These are phyloP conservation scores for Poteriospumella lacustris DNA, from an alignment of 108 stramenopile species.

Conservation along the genomic window DNA sequence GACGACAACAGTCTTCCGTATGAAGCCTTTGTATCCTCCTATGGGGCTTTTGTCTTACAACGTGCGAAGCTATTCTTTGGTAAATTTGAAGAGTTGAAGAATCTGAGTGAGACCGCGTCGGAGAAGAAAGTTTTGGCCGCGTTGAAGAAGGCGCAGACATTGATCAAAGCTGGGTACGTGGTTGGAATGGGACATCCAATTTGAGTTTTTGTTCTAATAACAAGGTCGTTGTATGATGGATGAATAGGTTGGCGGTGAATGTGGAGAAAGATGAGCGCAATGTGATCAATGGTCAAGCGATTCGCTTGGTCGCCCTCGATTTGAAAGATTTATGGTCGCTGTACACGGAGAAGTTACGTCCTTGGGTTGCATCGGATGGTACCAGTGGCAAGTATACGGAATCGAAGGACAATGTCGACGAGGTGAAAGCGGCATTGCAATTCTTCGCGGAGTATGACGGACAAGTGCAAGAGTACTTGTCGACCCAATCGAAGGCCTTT, in stretches of 20 bases:
- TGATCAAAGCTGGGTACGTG: neutral
- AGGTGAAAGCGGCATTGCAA: neutral
- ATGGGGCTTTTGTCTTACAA: slow-evolving; percentile 49
- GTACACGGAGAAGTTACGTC: neutral
- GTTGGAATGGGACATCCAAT: too few species aligned
- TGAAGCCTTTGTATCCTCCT: slow-evolving; percentile 36
- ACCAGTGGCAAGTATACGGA: neutral
- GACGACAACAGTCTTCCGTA: slow-evolving; percentile 25
- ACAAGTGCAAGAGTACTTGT: neutral
- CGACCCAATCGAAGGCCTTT: neutral
- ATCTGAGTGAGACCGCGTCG: neutral
- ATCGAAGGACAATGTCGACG: neutral
- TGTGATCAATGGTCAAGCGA: slow-evolving; percentile 10
- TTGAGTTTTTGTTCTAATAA: too few species aligned
- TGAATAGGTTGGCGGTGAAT: neutral
- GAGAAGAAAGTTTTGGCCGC: slow-evolving; percentile 14
- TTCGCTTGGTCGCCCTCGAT: neutral
- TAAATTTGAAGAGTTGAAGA: slow-evolving; percentile 45
- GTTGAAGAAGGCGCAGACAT: slow-evolving; percentile 1
- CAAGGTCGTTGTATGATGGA: neutral
- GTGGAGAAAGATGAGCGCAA: neutral
- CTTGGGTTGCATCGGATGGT: neutral
- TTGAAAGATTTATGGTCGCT: neutral
- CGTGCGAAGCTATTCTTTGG: slow-evolving; percentile 40
- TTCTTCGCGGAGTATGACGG: neutral